Conservation (phyloP, 768 basidiomycete genomes). For the Gloeopeniophorella convolvens region DNA sequence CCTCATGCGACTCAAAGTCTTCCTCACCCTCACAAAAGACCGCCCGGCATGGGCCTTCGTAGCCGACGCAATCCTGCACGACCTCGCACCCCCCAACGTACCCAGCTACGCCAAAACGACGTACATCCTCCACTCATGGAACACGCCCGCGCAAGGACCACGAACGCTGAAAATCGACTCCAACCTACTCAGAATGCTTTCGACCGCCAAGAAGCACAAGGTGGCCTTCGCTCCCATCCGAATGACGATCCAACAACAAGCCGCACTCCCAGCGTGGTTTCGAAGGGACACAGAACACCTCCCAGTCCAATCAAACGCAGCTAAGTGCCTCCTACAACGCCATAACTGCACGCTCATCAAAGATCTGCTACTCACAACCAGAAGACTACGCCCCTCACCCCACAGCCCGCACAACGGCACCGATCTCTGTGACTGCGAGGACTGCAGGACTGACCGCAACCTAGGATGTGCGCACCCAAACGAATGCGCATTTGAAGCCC, state of each 20-base stretch:
- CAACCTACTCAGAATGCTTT: background rate
- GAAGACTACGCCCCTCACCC: background rate
- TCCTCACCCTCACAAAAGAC: background rate
- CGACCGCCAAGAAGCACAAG: background rate
- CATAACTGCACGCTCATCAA: background rate
- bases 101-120: background rate
- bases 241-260: background rate
- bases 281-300: background rate
- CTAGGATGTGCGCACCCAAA: background rate
- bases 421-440: background rate
- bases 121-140: conserved; percentile 15
- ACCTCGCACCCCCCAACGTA: background rate
- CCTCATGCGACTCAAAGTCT: conserved; percentile 9
- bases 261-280: conserved; percentile 5
- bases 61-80: background rate
- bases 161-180: background rate
- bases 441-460: background rate
- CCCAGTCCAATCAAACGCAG: background rate
- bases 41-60: conserved; percentile 17
- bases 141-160: background rate
- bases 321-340: conserved; percentile 5
- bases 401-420: background rate
- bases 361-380: background rate
- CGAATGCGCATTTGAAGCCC: background rate
- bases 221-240: background rate